Evolutionary conservation across 768 basidiomycete species (phyloP), one percentile per base, ranked within the genome.

Genomic region (Tephrocybe sp.): DNA sequence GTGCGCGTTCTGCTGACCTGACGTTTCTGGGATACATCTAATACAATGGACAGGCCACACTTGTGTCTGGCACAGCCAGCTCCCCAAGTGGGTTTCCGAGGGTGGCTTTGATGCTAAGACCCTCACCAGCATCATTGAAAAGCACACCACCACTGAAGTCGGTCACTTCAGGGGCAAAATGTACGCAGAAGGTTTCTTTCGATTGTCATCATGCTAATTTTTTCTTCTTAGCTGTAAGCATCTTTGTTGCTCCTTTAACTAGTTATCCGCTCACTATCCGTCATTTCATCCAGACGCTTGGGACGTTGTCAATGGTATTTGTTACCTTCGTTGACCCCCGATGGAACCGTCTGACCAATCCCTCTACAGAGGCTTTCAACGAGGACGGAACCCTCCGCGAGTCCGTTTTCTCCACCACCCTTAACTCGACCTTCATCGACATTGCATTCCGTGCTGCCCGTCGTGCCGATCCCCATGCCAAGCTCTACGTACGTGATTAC

Each of bases 381-480:
- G 82, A 83, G 25, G 72, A 83, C 55, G 82, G 83, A 16, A 80
- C 78, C 8, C 80, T 69, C 64, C 75, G 81, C 36, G 47, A 64
- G 16, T 66, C 73, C 45, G 71, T 84, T 13, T 84, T 82, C 68
- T 80, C 69, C 65, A 70, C 71, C 53, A 74, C 73, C 2, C 69
- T 76, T 21, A 74, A 75, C n/a, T 65, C 71, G 4, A 58, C 62
- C n/a, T 83, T 72, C 63, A 73, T 84, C 47, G 58, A 67, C 9
- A 68, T 73, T 34, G 82, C 82, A n/a, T 70, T 84, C 40, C 56
- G 65, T 18, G 74, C 79, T 24, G 80, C 82, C 10, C 71, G 75
- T n/a, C 69, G 69, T 13, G 79, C 79, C 3, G 81, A 84, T 58
- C 76, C 80, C 13, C 56, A 61, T 23, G 73, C 79, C 5, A 82